These are phyloP conservation scores for Calocybe indica DNA, from an alignment of 768 basidiomycete species.

Conservation along the genomic window DNA sequence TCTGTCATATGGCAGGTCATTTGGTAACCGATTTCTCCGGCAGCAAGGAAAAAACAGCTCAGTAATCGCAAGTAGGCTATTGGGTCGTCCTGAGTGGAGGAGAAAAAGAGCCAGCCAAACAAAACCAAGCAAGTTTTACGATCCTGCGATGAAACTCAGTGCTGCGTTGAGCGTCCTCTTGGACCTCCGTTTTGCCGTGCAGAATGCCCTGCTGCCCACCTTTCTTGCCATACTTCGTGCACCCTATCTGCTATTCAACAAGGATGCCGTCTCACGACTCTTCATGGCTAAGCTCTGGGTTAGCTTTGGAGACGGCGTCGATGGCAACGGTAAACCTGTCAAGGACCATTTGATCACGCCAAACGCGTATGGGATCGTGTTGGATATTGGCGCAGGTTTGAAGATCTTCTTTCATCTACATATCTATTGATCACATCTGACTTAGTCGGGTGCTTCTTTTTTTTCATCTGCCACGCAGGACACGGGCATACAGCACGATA, in stretches of 20 bases:
- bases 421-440: not conserved
- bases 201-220: constrained; percentile 38
- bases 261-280: constrained; percentile 37
- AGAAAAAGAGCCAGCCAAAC: too few species aligned
- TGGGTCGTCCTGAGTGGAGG: too few species aligned
- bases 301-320: constrained; percentile 38
- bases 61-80: too few species aligned
- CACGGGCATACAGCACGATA: constrained; percentile 61
- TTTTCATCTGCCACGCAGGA: constrained; percentile 27
- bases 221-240: constrained; percentile 27
- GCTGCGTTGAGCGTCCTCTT: constrained; percentile 33
- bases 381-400: constrained; percentile 34
- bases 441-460: not conserved
- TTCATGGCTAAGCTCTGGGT: constrained; percentile 60
- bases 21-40: too few species aligned
- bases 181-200: constrained; percentile 36
- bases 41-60: too few species aligned
- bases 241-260: constrained; percentile 42
- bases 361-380: constrained; percentile 52
- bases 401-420: not conserved
- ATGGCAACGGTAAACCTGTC: constrained; percentile 30
- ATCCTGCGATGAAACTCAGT: constrained; percentile 37
- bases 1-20: too few species aligned
- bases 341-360: constrained; percentile 47
- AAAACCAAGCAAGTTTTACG: too few species aligned